phyloP scores from a whole-genome alignment of 345 rosid species.

The Punica granatum region DNA sequence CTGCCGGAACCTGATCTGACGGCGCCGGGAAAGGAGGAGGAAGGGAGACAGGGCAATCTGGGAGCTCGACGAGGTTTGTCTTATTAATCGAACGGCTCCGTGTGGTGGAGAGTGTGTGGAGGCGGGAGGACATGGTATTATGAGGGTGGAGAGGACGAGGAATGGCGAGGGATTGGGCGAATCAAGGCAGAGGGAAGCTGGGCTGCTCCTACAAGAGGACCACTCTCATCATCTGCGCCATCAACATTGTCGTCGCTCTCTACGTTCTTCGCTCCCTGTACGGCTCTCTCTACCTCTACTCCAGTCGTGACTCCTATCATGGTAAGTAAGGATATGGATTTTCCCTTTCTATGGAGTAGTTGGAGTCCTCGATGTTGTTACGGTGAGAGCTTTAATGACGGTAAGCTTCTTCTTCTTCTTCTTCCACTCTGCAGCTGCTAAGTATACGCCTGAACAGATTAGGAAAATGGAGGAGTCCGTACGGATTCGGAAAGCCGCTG shows the following conservation, averaged over 20 bases:
- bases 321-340: too few relatives aligned
- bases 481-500: slow-evolving; percentile 70
- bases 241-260: slow-evolving; percentile 91
- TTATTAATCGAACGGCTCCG: background rate
- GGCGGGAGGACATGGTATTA: slow-evolving; percentile 29
- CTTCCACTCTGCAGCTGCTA: slow-evolving; percentile 36
- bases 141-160: slow-evolving; percentile 25
- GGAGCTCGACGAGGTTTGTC: background rate
- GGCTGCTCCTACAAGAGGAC: slow-evolving; percentile 48
- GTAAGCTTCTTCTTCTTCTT: background rate
- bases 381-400: background rate
- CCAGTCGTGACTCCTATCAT: slow-evolving; percentile 29
- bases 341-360: background rate
- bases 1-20: background rate
- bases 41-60: too few relatives aligned
- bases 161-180: slow-evolving; percentile 59
- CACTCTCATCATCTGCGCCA: slow-evolving; percentile 68
- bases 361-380: background rate
- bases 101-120: slow-evolving; percentile 4
- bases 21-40: background rate
- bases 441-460: slow-evolving; percentile 77
- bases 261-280: slow-evolving; percentile 83
- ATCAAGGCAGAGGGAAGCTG: slow-evolving; percentile 36
- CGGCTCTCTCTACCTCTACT: slow-evolving; percentile 60
- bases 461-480: slow-evolving; percentile 80